A percentile compares a stretch with the other conserved stretches of the same genome.
Evolutionary conservation across 2,329 filamentous ascomycete species (phyloP).

Genomic region (Thielaviopsis ethacetica): DNA sequence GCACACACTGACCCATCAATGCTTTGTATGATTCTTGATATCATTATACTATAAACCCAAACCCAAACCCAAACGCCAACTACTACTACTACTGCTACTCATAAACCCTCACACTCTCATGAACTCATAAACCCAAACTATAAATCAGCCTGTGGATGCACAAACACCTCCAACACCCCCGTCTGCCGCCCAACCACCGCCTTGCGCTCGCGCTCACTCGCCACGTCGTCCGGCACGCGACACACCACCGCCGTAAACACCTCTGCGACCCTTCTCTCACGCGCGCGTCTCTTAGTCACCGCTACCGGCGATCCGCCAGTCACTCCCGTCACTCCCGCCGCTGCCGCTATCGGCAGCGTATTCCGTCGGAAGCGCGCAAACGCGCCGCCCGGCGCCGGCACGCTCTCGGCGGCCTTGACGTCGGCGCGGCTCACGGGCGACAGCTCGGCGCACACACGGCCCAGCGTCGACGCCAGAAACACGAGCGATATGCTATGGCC

Average conservation of each 20-base stretch:
- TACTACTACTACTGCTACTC: too few species aligned
- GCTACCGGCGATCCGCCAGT: conserved; percentile 13
- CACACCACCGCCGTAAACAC: conserved; percentile 51
- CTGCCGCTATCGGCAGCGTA: conserved; percentile 17
- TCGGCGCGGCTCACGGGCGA: conserved; percentile 16
- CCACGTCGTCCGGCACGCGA: conserved; percentile 24
- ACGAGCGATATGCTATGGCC: conserved; percentile 82
- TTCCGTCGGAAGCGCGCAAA: conserved; percentile 27
- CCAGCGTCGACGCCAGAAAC: conserved; percentile 65
- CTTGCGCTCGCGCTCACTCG: conserved; percentile 36
- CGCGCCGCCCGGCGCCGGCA: conserved; percentile 19
- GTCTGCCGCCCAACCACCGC: conserved; percentile 46
- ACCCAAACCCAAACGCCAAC: too few species aligned
- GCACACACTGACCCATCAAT: too few species aligned
- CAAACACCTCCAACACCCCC: conserved; percentile 53
- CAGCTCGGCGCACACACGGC: conserved; percentile 33
- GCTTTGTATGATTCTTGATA: too few species aligned
- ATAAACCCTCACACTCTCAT: too few species aligned
- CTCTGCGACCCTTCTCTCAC: conserved; percentile 46
- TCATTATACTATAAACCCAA: too few species aligned
- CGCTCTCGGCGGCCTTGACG: conserved; percentile 9
- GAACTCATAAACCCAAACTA: too few species aligned
- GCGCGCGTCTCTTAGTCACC: conserved; percentile 34
- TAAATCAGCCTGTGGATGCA: conserved; percentile 18
- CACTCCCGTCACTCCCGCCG: conserved; percentile 13